A percentile compares a stretch with the other conserved stretches of the same genome.
phyloP scores from a whole-genome alignment of 495 filamentous ascomycete species.

The Articulospora tetracladia region DNA sequence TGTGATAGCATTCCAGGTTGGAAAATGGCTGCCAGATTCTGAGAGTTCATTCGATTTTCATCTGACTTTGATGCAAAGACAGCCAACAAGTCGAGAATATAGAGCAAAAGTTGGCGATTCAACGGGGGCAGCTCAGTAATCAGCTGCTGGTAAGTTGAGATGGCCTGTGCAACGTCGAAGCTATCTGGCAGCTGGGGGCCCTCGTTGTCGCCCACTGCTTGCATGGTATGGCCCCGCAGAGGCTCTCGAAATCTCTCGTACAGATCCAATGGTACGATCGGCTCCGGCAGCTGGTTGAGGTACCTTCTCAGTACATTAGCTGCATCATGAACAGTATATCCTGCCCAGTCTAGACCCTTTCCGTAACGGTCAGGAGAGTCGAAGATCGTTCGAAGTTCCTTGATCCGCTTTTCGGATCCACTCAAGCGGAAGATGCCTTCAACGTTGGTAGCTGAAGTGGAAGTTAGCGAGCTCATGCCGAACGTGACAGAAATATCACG shows the following conservation, averaged over 20 bases:
- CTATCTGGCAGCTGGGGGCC: constrained; percentile 48
- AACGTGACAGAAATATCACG: constrained; percentile 25
- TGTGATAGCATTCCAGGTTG: constrained; percentile 95
- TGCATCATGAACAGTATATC: constrained; percentile 98
- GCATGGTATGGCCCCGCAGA: constrained; percentile 69
- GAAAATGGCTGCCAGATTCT: constrained; percentile 96
- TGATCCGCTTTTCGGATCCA: constrained; percentile 97
- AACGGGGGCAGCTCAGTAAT: constrained; percentile 91
- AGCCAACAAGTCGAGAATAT: constrained; percentile 95
- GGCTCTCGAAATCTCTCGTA: constrained; percentile 91
- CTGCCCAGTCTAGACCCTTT: constrained; percentile 94
- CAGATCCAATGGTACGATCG: constrained; percentile 91
- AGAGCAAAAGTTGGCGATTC: constrained; percentile 92
- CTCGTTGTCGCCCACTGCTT: constrained; percentile 59
- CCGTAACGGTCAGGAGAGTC: constrained; percentile 95
- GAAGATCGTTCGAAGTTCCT: constrained; percentile 87
- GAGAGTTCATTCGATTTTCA: constrained; percentile 91
- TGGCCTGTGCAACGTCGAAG: constrained; percentile 75
- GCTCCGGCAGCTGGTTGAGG: constrained; percentile 90
- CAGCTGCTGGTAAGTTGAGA: constrained; percentile 77
- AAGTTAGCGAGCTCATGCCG: constrained; percentile 15
- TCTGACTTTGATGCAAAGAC: constrained; percentile 98
- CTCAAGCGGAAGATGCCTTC: constrained; percentile 97
- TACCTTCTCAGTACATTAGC: constrained; percentile 95
- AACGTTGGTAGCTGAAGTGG: constrained; percentile 75